A percentile compares a stretch with the other conserved stretches of the same genome.
Evolutionary conservation across 768 basidiomycete genomes (phyloP).

Genomic region (Amanita brunnescens): DNA sequence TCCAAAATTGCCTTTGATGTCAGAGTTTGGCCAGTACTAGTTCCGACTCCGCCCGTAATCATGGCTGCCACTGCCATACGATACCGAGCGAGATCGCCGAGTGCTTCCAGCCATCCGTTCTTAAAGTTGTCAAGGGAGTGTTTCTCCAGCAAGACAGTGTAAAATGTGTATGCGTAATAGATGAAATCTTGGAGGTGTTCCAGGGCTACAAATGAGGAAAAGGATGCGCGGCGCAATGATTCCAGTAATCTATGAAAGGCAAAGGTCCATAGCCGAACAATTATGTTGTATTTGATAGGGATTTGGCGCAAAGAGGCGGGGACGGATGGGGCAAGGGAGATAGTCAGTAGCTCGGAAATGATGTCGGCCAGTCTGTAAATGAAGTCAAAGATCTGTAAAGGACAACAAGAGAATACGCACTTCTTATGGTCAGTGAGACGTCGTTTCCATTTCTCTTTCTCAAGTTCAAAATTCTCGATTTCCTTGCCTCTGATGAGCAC

Average conservation of each 20-base stretch:
- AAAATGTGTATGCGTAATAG: conserved; percentile 91
- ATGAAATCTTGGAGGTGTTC: conserved; percentile 94
- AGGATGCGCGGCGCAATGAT: conserved; percentile 78
- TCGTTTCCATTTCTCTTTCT: conserved; percentile 71
- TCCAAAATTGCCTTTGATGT: conserved; percentile 50
- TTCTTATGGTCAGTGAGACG: conserved; percentile 75
- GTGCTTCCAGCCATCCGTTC: conserved; percentile 88
- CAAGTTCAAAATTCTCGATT: conserved; percentile 43
- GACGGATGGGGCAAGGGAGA: conserved; percentile 79
- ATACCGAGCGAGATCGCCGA: conserved; percentile 93
- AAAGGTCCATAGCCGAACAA: conserved; percentile 86
- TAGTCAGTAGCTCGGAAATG: conserved; percentile 80
- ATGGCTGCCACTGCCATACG: conserved; percentile 93
- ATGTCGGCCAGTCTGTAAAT: conserved; percentile 70
- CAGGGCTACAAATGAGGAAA: conserved; percentile 58
- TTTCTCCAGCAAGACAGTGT: conserved; percentile 84
- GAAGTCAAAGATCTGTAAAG: conserved; percentile 8
- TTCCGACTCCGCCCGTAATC: conserved; percentile 42
- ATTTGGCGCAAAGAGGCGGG: conserved; percentile 86
- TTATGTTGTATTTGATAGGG: conserved; percentile 92
- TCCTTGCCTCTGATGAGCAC: conserved; percentile 37
- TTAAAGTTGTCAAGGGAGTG: conserved; percentile 60
- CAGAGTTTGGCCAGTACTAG: conserved; percentile 31
- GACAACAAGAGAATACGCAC: conserved; percentile 28
- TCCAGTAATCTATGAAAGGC: conserved; percentile 89